Evolutionary conservation across 1,284 basidiomycete genomes (phyloP).

Genomic region (Moniliella sp.): DNA sequence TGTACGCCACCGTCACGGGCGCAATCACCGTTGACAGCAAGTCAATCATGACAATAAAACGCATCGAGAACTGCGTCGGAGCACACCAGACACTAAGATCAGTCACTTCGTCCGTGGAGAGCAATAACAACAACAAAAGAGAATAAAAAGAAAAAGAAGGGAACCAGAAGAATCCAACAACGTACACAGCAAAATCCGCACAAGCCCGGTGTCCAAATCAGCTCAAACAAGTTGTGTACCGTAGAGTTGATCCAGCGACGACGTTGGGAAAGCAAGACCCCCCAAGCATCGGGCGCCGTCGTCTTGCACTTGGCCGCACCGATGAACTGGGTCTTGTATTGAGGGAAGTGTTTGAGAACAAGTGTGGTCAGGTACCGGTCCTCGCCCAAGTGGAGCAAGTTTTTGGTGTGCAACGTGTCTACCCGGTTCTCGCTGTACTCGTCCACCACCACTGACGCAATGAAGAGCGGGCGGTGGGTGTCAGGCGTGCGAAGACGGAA

Average conservation of each 20-base stretch:
- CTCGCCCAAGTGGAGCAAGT: slow-evolving; percentile 82
- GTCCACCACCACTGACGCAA: slow-evolving; percentile 61
- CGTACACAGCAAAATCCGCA: slow-evolving; percentile 60
- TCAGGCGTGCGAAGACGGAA: slow-evolving; percentile 30
- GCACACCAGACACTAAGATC: too few species aligned
- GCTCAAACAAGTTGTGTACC: slow-evolving; percentile 80
- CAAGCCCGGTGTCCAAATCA: slow-evolving; percentile 73
- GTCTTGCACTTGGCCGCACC: slow-evolving; percentile 61
- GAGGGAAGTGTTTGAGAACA: slow-evolving; percentile 47
- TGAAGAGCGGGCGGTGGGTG: slow-evolving; percentile 34
- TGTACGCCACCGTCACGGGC: slow-evolving; percentile 62
- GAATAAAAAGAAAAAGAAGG: too few species aligned
- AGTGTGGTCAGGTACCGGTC: slow-evolving; percentile 93
- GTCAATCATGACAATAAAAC: slow-evolving; percentile 91
- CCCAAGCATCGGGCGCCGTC: slow-evolving; percentile 50
- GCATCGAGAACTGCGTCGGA: slow-evolving; percentile 83
- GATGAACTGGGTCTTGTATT: slow-evolving; percentile 68
- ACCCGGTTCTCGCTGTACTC: slow-evolving; percentile 91
- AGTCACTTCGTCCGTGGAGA: too few species aligned
- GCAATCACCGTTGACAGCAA: slow-evolving; percentile 53
- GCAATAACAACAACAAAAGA: too few species aligned
- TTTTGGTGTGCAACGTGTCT: slow-evolving; percentile 73
- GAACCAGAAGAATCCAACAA: not conserved
- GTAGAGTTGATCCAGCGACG: slow-evolving; percentile 99
- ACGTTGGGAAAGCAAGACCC: slow-evolving; percentile 80